Evolutionary conservation across 1,284 basidiomycete species (phyloP).

Genomic region (Lignosus rhinocerotis): DNA sequence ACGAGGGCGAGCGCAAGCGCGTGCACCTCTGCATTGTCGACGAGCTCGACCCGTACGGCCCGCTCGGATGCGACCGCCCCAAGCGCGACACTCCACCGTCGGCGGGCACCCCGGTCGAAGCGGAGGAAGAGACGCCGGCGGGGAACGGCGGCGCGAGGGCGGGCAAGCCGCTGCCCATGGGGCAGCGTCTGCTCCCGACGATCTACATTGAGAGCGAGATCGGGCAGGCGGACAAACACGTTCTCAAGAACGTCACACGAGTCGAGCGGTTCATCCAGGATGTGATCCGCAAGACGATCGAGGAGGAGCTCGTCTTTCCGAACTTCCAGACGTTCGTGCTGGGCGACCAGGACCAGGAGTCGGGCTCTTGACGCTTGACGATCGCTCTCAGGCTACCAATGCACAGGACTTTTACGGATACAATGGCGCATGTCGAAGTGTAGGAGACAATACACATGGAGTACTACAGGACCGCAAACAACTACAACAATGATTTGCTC

Average conservation of each 20-base stretch:
- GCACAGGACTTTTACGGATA: background rate
- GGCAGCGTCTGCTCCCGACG: conserved; percentile 85
- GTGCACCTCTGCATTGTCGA: conserved; percentile 90
- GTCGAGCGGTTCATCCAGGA: conserved; percentile 97
- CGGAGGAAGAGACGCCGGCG: conserved; percentile 43
- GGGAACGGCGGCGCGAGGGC: conserved; percentile 23
- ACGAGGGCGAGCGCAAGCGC: conserved; percentile 80
- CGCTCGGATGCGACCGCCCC: conserved; percentile 50
- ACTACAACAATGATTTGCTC: conserved; percentile 71
- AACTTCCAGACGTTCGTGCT: conserved; percentile 87
- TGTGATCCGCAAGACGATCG: conserved; percentile 90
- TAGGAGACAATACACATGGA: conserved; percentile 22
- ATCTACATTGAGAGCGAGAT: conserved; percentile 96
- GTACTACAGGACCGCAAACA: conserved; percentile 14
- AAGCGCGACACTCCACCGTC: conserved; percentile 44
- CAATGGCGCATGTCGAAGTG: background rate
- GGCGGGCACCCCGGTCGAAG: conserved; percentile 31
- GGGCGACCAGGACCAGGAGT: conserved; percentile 37
- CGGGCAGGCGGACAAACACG: conserved; percentile 94
- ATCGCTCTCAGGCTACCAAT: background rate
- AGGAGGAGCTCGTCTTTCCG: conserved; percentile 92
- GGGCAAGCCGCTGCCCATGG: conserved; percentile 71
- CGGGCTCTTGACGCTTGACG: background rate
- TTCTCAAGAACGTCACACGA: conserved; percentile 94
- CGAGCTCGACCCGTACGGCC: conserved; percentile 79